These are phyloP conservation scores for Trametes cinnabarina DNA, from an alignment of 768 basidiomycete genomes.

Conservation along the genomic window DNA sequence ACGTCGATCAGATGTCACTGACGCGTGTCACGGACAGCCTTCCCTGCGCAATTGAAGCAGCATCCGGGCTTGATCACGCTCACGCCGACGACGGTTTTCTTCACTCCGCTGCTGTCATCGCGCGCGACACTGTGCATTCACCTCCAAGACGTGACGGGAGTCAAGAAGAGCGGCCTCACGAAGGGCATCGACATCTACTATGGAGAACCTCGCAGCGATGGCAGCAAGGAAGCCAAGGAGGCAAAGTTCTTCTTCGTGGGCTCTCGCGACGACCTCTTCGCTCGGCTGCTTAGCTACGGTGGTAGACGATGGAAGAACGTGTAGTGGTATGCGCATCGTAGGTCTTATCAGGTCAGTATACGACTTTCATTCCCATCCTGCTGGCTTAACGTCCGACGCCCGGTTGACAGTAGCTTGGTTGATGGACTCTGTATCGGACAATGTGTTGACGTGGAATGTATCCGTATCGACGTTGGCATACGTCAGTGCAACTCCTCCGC, in stretches of 20 bases:
- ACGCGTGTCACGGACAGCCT: slow-evolving; percentile 39
- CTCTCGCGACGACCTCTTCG: slow-evolving; percentile 64
- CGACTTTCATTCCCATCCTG: neutral
- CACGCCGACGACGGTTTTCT: slow-evolving; percentile 46
- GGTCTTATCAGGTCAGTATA: neutral
- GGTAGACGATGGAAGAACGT: slow-evolving; percentile 47
- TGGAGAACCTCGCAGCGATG: slow-evolving; percentile 30
- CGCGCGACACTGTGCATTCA: slow-evolving; percentile 46
- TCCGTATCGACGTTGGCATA: neutral
- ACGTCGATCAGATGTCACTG: neutral
- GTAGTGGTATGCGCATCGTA: neutral
- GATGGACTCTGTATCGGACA: neutral
- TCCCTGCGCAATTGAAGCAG: slow-evolving; percentile 55
- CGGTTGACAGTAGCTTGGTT: neutral
- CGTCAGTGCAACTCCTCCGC: neutral
- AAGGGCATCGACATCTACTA: slow-evolving; percentile 53
- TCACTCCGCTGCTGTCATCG: slow-evolving; percentile 52
- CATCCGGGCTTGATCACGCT: slow-evolving; percentile 60
- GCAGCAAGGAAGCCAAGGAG: slow-evolving; percentile 38
- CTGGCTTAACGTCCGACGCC: neutral
- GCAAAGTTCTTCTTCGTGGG: slow-evolving; percentile 62
- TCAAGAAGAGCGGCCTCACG: slow-evolving; percentile 55
- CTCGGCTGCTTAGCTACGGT: slow-evolving; percentile 53
- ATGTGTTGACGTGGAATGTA: neutral
- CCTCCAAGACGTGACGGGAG: slow-evolving; percentile 46